Evolutionary conservation across 2,329 filamentous ascomycete genomes (phyloP).

Genomic region (Pseudogymnoascus sp.): DNA sequence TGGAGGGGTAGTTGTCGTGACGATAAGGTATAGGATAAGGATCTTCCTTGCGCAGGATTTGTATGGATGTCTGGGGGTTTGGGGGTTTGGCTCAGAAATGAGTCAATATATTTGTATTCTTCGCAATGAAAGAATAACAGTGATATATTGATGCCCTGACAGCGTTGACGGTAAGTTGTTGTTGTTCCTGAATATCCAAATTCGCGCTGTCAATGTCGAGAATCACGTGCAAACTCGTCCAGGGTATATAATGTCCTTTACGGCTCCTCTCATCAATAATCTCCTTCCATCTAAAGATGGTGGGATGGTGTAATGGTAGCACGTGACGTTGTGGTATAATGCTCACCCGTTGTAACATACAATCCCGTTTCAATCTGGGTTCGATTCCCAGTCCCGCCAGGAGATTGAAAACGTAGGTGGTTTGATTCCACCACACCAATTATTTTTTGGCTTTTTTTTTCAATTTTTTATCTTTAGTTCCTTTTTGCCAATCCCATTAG

Average conservation of each 20-base stretch:
- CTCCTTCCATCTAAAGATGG: conserved; percentile 2
- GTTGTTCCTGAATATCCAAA: background rate
- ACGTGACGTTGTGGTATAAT: conserved; percentile 20
- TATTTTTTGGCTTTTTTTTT: conserved; percentile 13
- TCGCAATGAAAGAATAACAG: background rate
- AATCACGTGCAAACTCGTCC: background rate
- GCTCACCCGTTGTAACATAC: conserved; percentile 14
- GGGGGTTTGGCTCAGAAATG: too few relatives aligned
- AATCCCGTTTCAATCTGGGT: conserved; percentile 28
- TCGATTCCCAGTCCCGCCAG: conserved; percentile 29
- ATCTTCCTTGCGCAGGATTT: background rate
- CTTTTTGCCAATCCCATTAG: too few relatives aligned
- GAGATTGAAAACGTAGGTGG: conserved; percentile 21
- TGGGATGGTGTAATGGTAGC: conserved; percentile 9
- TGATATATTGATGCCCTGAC: background rate
- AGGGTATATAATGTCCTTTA: background rate
- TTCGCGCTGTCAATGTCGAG: background rate
- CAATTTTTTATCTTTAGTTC: background rate
- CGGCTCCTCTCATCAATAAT: conserved; percentile 7
- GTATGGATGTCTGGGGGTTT: background rate
- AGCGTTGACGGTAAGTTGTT: background rate
- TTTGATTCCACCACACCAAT: conserved; percentile 19
- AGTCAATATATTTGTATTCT: background rate
- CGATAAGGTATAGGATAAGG: background rate
- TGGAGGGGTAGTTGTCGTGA: background rate